Evolutionary conservation across 2,329 filamentous ascomycete species (phyloP).

Genomic region (Daldinia sp.): DNA sequence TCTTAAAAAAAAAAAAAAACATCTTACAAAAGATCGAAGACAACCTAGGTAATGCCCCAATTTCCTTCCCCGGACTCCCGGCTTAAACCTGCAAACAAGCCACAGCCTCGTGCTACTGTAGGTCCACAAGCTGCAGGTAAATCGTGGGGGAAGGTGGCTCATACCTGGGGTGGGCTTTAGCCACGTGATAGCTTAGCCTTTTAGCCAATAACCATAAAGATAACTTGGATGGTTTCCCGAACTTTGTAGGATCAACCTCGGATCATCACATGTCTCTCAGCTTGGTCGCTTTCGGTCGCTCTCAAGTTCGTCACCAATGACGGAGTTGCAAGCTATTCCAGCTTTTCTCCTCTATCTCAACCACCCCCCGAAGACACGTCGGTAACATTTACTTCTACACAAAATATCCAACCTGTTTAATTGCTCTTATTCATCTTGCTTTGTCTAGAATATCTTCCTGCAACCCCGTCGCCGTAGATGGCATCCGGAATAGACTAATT

Average conservation of each 20-base stretch:
- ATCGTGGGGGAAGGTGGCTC: conserved; percentile 33
- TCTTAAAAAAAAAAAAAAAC: neutral
- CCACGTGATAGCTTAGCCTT: conserved; percentile 3
- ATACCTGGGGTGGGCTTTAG: neutral
- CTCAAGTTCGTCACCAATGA: conserved; percentile 39
- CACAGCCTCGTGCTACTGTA: neutral
- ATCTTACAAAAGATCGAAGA: no score
- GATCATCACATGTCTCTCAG: conserved; percentile 38
- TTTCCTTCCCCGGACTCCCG: conserved; percentile 2
- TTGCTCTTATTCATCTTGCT: neutral
- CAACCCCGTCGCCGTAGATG: conserved; percentile 33
- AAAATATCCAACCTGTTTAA: conserved; percentile 5
- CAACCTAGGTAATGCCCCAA: conserved; percentile 2
- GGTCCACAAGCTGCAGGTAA: neutral
- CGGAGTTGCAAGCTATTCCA: conserved; percentile 27
- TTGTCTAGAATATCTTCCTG: neutral
- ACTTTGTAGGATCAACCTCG: conserved; percentile 32
- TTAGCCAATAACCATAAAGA: neutral
- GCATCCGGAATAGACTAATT: conserved; percentile 29
- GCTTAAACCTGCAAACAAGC: neutral
- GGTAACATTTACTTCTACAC: conserved; percentile 11
- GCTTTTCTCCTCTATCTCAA: conserved; percentile 8
- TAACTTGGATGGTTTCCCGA: neutral
- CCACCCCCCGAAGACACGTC: conserved; percentile 7
- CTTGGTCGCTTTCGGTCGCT: conserved; percentile 32